These are phyloP conservation scores for Plenodomus tracheiphilus DNA, from an alignment of 2,329 filamentous ascomycete species.

Conservation along the genomic window DNA sequence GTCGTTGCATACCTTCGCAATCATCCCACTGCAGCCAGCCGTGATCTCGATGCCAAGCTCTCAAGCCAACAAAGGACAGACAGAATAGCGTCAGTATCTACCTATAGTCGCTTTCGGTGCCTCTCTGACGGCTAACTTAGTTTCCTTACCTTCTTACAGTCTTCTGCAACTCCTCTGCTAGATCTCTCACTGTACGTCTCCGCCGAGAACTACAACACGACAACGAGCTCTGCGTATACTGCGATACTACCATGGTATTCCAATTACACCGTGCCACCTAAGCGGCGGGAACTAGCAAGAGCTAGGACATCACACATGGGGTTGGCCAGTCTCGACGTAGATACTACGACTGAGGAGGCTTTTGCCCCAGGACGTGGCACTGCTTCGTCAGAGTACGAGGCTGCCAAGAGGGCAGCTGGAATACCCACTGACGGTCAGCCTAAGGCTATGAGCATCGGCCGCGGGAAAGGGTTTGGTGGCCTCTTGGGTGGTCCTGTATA, in stretches of 20 bases:
- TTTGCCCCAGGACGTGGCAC: conserved; percentile 34
- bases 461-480: conserved; percentile 62
- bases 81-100: conserved; percentile 44
- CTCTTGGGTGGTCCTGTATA: conserved; percentile 70
- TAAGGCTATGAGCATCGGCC: conserved; percentile 53
- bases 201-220: conserved; percentile 78
- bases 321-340: conserved; percentile 52
- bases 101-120: background rate
- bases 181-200: conserved; percentile 90
- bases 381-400: conserved; percentile 41
- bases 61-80: conserved; percentile 42
- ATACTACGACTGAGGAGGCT: conserved; percentile 44
- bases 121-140: conserved; percentile 16
- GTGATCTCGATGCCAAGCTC: conserved; percentile 36
- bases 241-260: conserved; percentile 80
- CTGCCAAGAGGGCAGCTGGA: conserved; percentile 42
- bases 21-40: conserved; percentile 20
- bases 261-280: conserved; percentile 81
- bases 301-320: conserved; percentile 61
- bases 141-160: conserved; percentile 69
- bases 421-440: conserved; percentile 40
- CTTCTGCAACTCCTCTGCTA: conserved; percentile 75
- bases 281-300: conserved; percentile 71
- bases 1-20: conserved; percentile 62
- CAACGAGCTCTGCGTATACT: conserved; percentile 80